Base-by-base conservation (phyloP, 345 rosid species). In the Microcos paniculata region DNA sequence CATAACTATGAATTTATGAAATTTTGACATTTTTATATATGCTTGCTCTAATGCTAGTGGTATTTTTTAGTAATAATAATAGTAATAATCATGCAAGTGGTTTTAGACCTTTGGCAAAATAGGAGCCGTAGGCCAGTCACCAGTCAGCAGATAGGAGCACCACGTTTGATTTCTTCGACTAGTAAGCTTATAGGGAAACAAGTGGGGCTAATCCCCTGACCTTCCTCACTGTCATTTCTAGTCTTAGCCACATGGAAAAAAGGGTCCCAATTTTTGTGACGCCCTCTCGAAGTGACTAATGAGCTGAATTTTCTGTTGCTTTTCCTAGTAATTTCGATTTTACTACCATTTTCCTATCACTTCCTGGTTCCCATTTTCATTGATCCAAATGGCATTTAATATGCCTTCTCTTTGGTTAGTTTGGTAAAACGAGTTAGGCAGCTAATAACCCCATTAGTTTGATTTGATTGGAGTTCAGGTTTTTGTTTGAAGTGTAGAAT, bases 201-300 rank as follows among this genome's bases (percentile, higher is more conserved):
- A 48, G 26, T 68, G 72, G 72, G 71, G 57, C 40, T 11, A 40
- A 7, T 1, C 40, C 52, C 55, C 52, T 42, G 3, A 6, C 52
- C 52, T 66, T 48, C 2, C 11, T 1, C 2, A 0, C 58, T 49
- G 43, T 49, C 72, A 9, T 28, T 69, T 48, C 15, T 18, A 28
- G 72, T 19, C 55, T 11, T 48, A 49, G 43, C 58, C 72, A 49
- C 72, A 69, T 69, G 72, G 57, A 49, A 48, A 49, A 48, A 28
- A n/a, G 33, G 33, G 26, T 11, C 33, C 70, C n/a, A 65, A n/a
- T n/a, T 7, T 21, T 64, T 23, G 51, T 31, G 43, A 57, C 62
- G 0, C 19, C 62, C 13, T 15, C 0, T 31, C 13, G 66, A 35
- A 18, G 62, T 33, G 67, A 18, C 45, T 18, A 2, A 7, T n/a